Base-by-base conservation (phyloP, 352 stramenopile species). In the Globisporangium acanthophoron region DNA sequence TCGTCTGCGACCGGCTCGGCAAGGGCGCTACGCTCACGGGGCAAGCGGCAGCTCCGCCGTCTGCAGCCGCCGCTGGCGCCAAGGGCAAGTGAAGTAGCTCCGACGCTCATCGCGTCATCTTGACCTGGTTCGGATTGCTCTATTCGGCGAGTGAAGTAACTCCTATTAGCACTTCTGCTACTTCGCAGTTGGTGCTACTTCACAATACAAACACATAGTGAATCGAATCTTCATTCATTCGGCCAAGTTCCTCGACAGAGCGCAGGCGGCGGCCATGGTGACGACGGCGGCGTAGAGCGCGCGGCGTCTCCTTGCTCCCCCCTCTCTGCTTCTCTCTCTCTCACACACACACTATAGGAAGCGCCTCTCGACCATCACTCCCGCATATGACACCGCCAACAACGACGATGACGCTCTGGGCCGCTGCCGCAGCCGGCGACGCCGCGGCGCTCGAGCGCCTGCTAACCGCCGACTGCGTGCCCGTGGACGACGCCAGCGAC, bases 1-100 rank as follows among this genome's bases (percentile, higher is more conserved):
- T 96, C 55, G 74, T 97, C 8, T 96, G 82, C 56, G 88, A 96
- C 58, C 79, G 88, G 0, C 72, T 97, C 4, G 80, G 78, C 44
- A 96, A 96, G 61, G 89, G 89, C 18, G 83, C 81, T 12, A 73
- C 65, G 20, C 67, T 88, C 24, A 56, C 48, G 27, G 51, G 35
- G 33, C 9, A 33, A 39, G 46, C 31, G 1, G 24, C 27, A 41
- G 49, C 35, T 3, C 5, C n/a, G 29, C 12, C 20, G 18, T 16
- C 16, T 53, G 11, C 27, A 21, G n/a, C 27, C 24, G 13, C 15
- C 5, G 13, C 27, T 29, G 12, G 46, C 24, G 47, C 27, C 24
- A 53, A 31, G 16, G 16, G 47, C 47, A 41, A 59, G 35, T 27
- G 39, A 59, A 37, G 33, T 37, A 37, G 9, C 33, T 20, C 5